Base-by-base conservation (phyloP, 345 rosid genomes). In the Eutrema yunnanense region DNA sequence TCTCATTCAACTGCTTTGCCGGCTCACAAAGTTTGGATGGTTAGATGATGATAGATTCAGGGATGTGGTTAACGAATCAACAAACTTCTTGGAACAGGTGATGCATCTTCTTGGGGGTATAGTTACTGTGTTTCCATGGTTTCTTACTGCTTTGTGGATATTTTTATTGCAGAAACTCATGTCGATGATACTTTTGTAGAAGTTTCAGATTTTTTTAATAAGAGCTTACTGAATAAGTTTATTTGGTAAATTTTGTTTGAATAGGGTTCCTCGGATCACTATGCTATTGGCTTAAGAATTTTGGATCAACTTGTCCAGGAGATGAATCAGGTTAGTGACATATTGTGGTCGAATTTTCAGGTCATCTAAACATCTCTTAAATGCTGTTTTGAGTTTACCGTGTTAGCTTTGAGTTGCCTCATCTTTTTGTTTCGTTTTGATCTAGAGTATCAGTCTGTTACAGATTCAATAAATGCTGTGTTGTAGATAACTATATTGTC, bases 11-110 rank as follows among this genome's bases (percentile, higher is more conserved):
- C 92, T 96, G 65, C 73, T 96, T 69, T 92, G 96, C 56, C 88
- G 99, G 54, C 84, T 96, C 73, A 92, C 98, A 11, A 96, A 96
- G 84, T 96, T 92, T 76, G 98, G 99, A 62, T 96, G 99, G 99
- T 87, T 92, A 61, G 99, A 96, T 74, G 98, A 96, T 83, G 98
- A 96, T 75, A 84, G 85, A 69, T 96, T 96, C 77, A 86, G 89
- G 8, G 98, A 92, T 1, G 82, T 88, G 62, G 97, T 96, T 44
- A 84, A 84, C 75, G 99, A 96, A 83, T 86, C 96, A 1, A 84
- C 86, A 0, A 81, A 87, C 79, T 96, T 96, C 82, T 84, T 95
- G 87, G 83, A 85, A 75, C 99, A 88, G 98, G 99, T 92, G 70
- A 64, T 67, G 16, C 62, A 52, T 36, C 49, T 55, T 73, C 65